Evolutionary conservation across 2,329 filamentous ascomycete species (phyloP).

Genomic region (Colletotrichum eremochloae): DNA sequence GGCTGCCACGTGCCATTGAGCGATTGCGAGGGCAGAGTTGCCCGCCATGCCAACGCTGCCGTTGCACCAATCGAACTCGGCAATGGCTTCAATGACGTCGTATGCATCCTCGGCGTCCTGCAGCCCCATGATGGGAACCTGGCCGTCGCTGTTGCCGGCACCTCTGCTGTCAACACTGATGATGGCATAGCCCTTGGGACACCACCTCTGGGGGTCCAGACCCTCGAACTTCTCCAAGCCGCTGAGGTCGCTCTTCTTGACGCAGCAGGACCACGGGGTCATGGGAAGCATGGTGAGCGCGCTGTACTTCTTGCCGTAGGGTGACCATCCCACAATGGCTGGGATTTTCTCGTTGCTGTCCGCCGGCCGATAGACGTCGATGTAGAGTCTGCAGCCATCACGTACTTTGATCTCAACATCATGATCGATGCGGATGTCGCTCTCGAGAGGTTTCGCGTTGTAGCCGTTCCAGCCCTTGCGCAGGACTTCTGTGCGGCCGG

Average conservation of each 20-base stretch:
- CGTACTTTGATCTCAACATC: constrained; percentile 59
- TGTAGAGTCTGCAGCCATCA: constrained; percentile 58
- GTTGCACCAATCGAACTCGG: constrained; percentile 50
- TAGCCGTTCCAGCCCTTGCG: constrained; percentile 54
- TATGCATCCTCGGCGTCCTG: constrained; percentile 48
- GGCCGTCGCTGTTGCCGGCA: constrained; percentile 46
- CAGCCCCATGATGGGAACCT: constrained; percentile 47
- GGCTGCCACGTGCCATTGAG: constrained; percentile 46
- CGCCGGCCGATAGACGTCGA: constrained; percentile 60
- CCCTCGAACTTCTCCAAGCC: constrained; percentile 47
- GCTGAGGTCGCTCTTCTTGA: constrained; percentile 43
- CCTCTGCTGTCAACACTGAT: constrained; percentile 53
- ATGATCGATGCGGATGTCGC: constrained; percentile 59
- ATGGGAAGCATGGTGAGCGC: constrained; percentile 55
- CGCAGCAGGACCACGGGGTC: constrained; percentile 44
- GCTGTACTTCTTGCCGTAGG: constrained; percentile 62
- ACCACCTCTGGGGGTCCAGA: constrained; percentile 48
- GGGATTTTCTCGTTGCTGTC: constrained; percentile 54
- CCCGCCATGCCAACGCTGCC: constrained; percentile 51
- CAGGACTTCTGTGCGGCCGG: constrained; percentile 56
- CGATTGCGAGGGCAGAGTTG: constrained; percentile 48
- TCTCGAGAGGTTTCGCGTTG: constrained; percentile 49
- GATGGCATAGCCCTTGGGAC: constrained; percentile 51
- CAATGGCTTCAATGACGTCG: constrained; percentile 48
- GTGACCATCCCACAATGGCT: constrained; percentile 59